A percentile compares a stretch with the other conserved stretches of the same genome.
phyloP scores from a whole-genome alignment of 306 rosid species.

The Cicer arietinum region DNA sequence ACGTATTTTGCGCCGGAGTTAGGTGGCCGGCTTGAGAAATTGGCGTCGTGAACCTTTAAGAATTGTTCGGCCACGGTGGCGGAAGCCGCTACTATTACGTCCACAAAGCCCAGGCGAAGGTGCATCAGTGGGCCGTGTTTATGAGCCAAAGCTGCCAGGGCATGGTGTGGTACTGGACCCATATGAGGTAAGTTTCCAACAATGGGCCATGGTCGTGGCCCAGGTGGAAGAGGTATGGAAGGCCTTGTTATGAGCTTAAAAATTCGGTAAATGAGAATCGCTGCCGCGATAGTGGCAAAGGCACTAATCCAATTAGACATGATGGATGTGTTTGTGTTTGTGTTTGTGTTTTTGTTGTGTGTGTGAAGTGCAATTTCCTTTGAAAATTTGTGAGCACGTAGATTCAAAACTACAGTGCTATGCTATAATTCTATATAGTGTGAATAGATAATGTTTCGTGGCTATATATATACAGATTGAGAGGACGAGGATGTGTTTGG shows the following conservation, averaged over 20 bases:
- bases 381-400: neutral
- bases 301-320: neutral
- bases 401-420: neutral
- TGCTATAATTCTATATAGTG: neutral
- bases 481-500: too few species aligned
- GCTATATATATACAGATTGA: too few species aligned
- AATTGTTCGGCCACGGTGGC: conserved; percentile 7
- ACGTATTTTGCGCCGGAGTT: conserved; percentile 8
- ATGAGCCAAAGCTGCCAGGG: neutral
- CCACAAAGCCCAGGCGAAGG: conserved; percentile 1
- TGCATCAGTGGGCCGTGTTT: conserved; percentile 29
- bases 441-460: neutral
- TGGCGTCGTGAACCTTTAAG: conserved; percentile 3
- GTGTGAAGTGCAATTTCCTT: neutral
- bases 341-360: neutral
- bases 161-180: conserved; percentile 11
- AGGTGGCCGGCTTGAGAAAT: conserved; percentile 15
- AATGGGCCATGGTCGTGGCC: conserved; percentile 24
- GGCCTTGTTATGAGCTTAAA: neutral
- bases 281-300: neutral
- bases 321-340: too few species aligned
- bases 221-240: conserved; percentile 16
- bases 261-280: neutral
- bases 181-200: conserved; percentile 25
- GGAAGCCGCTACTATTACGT: neutral